Base-by-base conservation (phyloP, 2,329 filamentous ascomycete genomes). In the Hypoxylon rubiginosum region DNA sequence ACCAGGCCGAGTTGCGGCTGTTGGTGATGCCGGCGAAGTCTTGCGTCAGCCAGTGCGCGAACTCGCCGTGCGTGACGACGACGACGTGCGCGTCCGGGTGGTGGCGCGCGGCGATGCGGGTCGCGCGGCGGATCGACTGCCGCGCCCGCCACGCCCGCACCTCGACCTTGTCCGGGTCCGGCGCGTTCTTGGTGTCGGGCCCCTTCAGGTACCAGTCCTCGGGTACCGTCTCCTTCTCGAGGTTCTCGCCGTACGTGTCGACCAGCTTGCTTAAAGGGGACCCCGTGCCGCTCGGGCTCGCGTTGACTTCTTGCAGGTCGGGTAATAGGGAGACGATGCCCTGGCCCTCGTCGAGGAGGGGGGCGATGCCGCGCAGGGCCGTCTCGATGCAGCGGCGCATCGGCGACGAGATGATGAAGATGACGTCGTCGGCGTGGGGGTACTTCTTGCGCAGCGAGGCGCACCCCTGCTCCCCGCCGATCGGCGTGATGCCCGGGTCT, bases 31-130 rank as follows among this genome's bases (percentile, higher is more conserved):
- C 90, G 57, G 87, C 83, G 88, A 90, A 96, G 74, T 97, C 93
- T 67, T 93, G 87, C 0, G 92, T 95, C 69, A 97, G 81, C 74
- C 92, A 96, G 77, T 97, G 93, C 73, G 96, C 76, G 71, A 94
- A 92, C 0, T 91, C 91, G 4, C 93, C 93, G 74, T 97, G 93
- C 7, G 92, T 91, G 4, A 96, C 91, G 1, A 93, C 85, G 0
- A 90, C 87, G 36, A 97, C 87, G 72, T 94, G 86, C n/a, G 80
- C 82, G 72, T 91, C 88, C 9, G 64, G 62, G 0, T 72, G 77
- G 0, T 34, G 48, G 11, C 9, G 9, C 1, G 15, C 45, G 6
- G 73, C 75, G 15, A 55, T 62, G 82, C 78, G 21, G 32, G 82
- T 73, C 21, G 83, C 65, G 0, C 81, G 78, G 11, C 84, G 76